These are phyloP conservation scores for Ostreobium quekettii DNA, from an alignment of 139 green algal species.

Conservation along the genomic window DNA sequence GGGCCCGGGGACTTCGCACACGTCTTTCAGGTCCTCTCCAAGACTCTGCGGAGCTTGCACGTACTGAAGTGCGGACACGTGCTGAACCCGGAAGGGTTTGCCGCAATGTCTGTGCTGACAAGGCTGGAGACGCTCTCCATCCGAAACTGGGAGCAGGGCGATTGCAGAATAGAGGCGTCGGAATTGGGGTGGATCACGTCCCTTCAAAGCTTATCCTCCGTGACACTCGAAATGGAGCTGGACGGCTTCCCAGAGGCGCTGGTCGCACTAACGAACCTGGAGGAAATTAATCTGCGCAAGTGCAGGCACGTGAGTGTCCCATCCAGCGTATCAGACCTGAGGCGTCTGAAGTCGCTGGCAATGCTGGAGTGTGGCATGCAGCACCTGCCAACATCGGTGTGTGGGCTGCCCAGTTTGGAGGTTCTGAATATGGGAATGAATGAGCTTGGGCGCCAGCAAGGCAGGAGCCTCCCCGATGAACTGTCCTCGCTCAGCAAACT, in stretches of 20 bases:
- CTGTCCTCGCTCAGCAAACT: neutral
- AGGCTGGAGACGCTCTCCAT: neutral
- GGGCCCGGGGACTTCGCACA: neutral
- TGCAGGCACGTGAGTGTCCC: neutral
- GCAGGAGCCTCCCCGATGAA: neutral
- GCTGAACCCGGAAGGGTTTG: neutral
- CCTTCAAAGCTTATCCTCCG: neutral
- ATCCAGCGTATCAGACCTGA: neutral
- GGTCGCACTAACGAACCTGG: neutral
- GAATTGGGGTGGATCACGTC: neutral
- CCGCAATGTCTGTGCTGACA: neutral
- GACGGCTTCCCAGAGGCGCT: neutral
- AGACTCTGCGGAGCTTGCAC: neutral
- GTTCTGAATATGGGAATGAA: constrained; percentile 1
- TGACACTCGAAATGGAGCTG: neutral
- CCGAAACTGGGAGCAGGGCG: neutral
- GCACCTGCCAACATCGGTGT: neutral
- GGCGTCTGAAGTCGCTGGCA: neutral
- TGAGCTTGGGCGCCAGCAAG: neutral
- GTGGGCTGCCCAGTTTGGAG: neutral
- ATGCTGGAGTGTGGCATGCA: constrained; percentile 3
- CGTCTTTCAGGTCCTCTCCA: neutral
- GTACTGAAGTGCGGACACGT: neutral
- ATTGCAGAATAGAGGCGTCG: neutral
- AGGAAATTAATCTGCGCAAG: neutral